These are phyloP conservation scores for Metarhizium guizhouense DNA, from an alignment of 2,329 filamentous ascomycete species.

Conservation along the genomic window DNA sequence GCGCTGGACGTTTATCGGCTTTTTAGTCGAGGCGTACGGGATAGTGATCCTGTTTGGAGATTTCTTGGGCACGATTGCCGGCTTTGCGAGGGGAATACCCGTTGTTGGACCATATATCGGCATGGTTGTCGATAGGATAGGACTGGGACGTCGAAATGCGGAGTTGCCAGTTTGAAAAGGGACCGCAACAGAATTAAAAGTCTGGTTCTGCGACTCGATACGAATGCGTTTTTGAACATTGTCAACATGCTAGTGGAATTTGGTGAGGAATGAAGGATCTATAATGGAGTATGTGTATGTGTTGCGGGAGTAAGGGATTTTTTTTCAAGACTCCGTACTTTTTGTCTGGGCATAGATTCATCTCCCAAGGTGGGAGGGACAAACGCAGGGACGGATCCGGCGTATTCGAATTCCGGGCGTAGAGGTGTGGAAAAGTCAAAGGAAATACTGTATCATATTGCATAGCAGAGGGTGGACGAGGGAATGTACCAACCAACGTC, in stretches of 20 bases:
- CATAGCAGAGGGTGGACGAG: background rate
- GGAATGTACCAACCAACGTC: background rate
- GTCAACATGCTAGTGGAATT: background rate
- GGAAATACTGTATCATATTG: background rate
- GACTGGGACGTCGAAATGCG: constrained; percentile 61
- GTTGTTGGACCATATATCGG: constrained; percentile 83
- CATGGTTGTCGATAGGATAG: constrained; percentile 58
- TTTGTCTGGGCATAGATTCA: background rate
- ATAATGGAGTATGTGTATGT: background rate
- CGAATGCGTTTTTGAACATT: background rate
- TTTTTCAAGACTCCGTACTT: background rate
- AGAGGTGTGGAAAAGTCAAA: background rate
- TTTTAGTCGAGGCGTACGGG: constrained; percentile 84
- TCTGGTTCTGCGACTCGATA: background rate
- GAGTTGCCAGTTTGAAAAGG: constrained; percentile 63
- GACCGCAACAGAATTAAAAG: too few relatives aligned
- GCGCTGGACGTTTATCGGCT: constrained; percentile 86
- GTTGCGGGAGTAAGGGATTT: background rate
- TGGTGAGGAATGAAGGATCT: background rate
- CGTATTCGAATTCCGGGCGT: background rate
- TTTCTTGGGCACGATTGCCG: constrained; percentile 85
- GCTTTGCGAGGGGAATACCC: constrained; percentile 77
- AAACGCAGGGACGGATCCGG: background rate
- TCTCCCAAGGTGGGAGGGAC: background rate
- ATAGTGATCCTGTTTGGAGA: constrained; percentile 92